Evolutionary conservation across 768 basidiomycete genomes (phyloP), one percentile per base, ranked within the genome.

Genomic region (Pleurotus tuber-regium): DNA sequence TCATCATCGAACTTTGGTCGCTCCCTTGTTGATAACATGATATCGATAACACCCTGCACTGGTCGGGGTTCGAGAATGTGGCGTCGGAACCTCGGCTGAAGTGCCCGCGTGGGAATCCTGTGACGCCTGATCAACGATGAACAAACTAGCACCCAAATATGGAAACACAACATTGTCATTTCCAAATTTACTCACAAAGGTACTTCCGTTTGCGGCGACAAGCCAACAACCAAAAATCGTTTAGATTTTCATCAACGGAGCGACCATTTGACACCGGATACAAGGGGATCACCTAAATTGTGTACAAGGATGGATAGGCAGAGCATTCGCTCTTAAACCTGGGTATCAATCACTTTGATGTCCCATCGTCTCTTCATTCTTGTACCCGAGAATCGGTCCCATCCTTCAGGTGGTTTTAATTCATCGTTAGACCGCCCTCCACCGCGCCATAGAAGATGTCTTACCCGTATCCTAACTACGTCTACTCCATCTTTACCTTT

Each of bases 401-500:
- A 33, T 50, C 51, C 55, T 54, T 56, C 41, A 57, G 53, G 46
- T 58, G 60, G n/a, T 51, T 48, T 33, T 54, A 48, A 55, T 50
- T 39, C 53, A 25, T 41, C 44, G 2, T 38, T 41, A 65, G 63
- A 56, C 53, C 57, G 26, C 19, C 40, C 54, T 50, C 21, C 12
- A 9, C 43, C 23, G 14, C 36, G 25, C 38, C 24, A 21, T 11
- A 40, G 59, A 63, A 64, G 55, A 64, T 70, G 61, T 55, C 62
- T 24, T 70, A 68, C 51, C 75, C 77, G 25, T 70, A 68, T 52
- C 75, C 77, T 14, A 75, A 75, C 56, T 69, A 67, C 56, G 59
- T 83, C 26, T 81, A 75, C 63, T 71, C 75, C 19, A 54, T 65
- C 18, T 76, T 77, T 53, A 65, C 83, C 58, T 86, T 85, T 64